phyloP scores from a whole-genome alignment of 768 basidiomycete species.

The Suillus luteus region DNA sequence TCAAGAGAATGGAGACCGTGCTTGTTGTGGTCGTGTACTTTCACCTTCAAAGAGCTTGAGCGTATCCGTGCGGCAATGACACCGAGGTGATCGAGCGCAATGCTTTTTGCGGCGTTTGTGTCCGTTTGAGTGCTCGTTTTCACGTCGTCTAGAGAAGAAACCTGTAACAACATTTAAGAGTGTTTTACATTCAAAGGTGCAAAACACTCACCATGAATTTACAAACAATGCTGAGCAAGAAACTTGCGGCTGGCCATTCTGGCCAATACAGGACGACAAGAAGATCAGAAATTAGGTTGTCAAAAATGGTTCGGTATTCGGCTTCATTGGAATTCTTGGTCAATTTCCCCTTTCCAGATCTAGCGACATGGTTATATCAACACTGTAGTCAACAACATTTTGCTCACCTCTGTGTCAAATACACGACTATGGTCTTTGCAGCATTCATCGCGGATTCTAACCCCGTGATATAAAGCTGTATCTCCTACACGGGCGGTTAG shows the following conservation, averaged over 20 bases:
- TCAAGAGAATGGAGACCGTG: constrained; percentile 59
- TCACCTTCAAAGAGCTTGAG: constrained; percentile 47
- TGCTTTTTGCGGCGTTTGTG: constrained; percentile 81
- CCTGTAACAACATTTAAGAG: constrained; percentile 42
- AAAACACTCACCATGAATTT: constrained; percentile 77
- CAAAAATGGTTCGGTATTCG: constrained; percentile 91
- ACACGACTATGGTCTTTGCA: constrained; percentile 80
- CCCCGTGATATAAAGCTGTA: constrained; percentile 67
- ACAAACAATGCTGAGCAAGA: constrained; percentile 78
- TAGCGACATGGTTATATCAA: constrained; percentile 31
- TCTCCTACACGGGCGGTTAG: constrained; percentile 49
- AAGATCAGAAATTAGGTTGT: constrained; percentile 86
- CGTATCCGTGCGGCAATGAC: constrained; percentile 86
- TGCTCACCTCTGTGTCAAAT: constrained; percentile 64
- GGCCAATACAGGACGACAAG: constrained; percentile 90
- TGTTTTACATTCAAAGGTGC: not conserved
- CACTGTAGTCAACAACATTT: not conserved
- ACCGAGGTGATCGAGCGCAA: constrained; percentile 93
- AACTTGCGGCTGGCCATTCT: constrained; percentile 93
- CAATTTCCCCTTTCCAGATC: constrained; percentile 84
- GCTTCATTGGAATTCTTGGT: constrained; percentile 93
- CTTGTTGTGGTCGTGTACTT: constrained; percentile 34
- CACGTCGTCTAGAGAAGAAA: constrained; percentile 79
- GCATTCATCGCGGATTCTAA: constrained; percentile 83
- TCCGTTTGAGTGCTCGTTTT: constrained; percentile 68